These are phyloP conservation scores for Mortierella sp. DNA, from an alignment of 371 early-diverging fungal species.

Conservation along the genomic window DNA sequence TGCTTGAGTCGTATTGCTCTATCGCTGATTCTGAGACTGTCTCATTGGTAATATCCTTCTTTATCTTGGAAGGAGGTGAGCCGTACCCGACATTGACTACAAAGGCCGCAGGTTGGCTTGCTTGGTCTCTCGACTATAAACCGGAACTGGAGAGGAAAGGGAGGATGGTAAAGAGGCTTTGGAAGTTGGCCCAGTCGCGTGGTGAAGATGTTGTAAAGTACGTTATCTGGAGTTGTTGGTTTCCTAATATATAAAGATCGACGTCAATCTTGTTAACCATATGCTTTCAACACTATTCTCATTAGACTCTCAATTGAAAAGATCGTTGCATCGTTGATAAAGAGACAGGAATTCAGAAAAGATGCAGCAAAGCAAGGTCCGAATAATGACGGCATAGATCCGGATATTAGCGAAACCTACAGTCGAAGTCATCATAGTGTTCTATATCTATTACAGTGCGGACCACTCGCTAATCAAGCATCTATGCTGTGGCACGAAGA, in stretches of 20 bases:
- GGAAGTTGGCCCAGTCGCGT: constrained; percentile 31
- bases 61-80: constrained; percentile 32
- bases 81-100: constrained; percentile 25
- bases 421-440: constrained; percentile 20
- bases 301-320: constrained; percentile 31
- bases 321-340: constrained; percentile 28
- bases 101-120: constrained; percentile 34
- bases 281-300: not conserved
- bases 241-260: no score
- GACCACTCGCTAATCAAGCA: constrained; percentile 27
- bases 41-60: constrained; percentile 26
- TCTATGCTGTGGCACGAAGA: constrained; percentile 33
- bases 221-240: not conserved
- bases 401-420: not conserved
- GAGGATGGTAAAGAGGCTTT: constrained; percentile 30
- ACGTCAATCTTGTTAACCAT: not conserved
- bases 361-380: constrained; percentile 8
- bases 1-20: constrained; percentile 38
- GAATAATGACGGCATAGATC: not conserved
- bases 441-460: constrained; percentile 47
- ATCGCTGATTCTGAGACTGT: constrained; percentile 27
- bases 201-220: constrained; percentile 45
- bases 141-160: constrained; percentile 42
- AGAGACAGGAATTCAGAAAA: constrained; percentile 23
- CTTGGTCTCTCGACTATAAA: constrained; percentile 37